Percentiles rank a stretch among this genome's conserved stretches.
phyloP scores from a whole-genome alignment of 2,329 filamentous ascomycete genomes.

The Dactylellina leptospora region DNA sequence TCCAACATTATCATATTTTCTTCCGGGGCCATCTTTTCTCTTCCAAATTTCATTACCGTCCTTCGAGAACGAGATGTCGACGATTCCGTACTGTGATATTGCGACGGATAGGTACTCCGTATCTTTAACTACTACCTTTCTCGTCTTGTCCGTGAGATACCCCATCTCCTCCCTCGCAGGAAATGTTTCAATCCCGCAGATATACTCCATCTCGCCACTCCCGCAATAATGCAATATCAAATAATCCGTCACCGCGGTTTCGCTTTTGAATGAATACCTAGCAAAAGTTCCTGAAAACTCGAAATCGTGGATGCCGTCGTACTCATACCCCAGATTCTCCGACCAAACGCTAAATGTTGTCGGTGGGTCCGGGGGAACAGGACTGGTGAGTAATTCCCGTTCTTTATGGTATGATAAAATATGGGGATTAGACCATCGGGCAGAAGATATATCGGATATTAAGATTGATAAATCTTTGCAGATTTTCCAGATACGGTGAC shows the following conservation, averaged over 20 bases:
- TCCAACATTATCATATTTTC: conserved; percentile 8
- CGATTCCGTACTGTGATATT: conserved; percentile 8
- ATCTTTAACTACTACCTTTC: background rate
- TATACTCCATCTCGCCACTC: conserved; percentile 1
- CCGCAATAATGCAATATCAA: conserved; percentile 8
- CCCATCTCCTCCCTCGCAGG: conserved; percentile 3
- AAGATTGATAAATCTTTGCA: conserved; percentile 5
- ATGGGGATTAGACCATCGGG: background rate
- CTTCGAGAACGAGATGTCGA: conserved; percentile 12
- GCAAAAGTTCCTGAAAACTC: conserved; percentile 7
- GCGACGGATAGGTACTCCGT: background rate
- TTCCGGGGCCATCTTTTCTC: background rate
- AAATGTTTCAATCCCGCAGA: conserved; percentile 6
- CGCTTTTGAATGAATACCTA: background rate
- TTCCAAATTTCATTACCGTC: background rate
- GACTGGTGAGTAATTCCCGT: background rate
- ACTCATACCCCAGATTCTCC: background rate
- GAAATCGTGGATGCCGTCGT: background rate
- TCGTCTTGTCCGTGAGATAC: conserved; percentile 6
- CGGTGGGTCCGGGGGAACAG: background rate
- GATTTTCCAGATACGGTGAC: conserved; percentile 24
- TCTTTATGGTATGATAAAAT: background rate
- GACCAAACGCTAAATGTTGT: background rate
- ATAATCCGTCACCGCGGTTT: background rate
- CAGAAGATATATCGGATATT: background rate